A percentile compares a stretch with the other conserved stretches of the same genome.
These are phyloP conservation scores for Yamadazyma jaroonii DNA, from an alignment of 1,139 yeast genomes.

Conservation along the genomic window DNA sequence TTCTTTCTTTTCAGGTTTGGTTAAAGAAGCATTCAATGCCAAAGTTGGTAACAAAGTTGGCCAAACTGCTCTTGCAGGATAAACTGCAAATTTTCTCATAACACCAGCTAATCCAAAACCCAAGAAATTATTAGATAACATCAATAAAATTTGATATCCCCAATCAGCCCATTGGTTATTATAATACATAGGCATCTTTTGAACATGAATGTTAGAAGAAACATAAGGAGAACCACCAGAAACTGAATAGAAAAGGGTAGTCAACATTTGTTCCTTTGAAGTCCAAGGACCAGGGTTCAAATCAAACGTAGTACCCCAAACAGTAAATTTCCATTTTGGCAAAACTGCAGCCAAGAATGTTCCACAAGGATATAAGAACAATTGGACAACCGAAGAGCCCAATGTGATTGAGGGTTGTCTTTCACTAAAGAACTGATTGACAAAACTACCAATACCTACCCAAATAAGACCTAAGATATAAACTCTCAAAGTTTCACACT, in stretches of 20 bases:
- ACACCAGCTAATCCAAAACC: too few relatives aligned
- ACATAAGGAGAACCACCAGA: conserved; percentile 15
- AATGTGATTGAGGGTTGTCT: conserved; percentile 53
- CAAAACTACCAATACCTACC: conserved; percentile 54
- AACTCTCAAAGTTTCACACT: conserved; percentile 55
- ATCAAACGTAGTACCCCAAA: too few relatives aligned
- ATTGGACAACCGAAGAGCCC: conserved; percentile 48
- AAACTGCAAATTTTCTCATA: too few relatives aligned
- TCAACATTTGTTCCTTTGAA: conserved; percentile 58
- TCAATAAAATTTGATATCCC: too few relatives aligned
- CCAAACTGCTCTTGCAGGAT: too few relatives aligned
- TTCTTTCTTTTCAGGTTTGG: conserved; percentile 25
- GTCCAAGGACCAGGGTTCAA: conserved; percentile 34
- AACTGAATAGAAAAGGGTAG: conserved; percentile 33
- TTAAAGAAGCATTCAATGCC: conserved; percentile 13
- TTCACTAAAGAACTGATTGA: conserved; percentile 56
- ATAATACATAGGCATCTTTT: too few relatives aligned
- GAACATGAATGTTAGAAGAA: too few relatives aligned
- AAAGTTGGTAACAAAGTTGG: too few relatives aligned
- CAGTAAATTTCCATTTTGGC: too few relatives aligned
- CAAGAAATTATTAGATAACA: too few relatives aligned
- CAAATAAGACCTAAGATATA: conserved; percentile 51
- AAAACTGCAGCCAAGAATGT: too few relatives aligned
- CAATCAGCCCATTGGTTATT: too few relatives aligned
- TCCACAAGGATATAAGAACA: conserved; percentile 43